Percentiles rank a stretch among this genome's conserved stretches.
Conservation (phyloP, 2,329 filamentous ascomycete species). For the Monosporascus sp. region DNA sequence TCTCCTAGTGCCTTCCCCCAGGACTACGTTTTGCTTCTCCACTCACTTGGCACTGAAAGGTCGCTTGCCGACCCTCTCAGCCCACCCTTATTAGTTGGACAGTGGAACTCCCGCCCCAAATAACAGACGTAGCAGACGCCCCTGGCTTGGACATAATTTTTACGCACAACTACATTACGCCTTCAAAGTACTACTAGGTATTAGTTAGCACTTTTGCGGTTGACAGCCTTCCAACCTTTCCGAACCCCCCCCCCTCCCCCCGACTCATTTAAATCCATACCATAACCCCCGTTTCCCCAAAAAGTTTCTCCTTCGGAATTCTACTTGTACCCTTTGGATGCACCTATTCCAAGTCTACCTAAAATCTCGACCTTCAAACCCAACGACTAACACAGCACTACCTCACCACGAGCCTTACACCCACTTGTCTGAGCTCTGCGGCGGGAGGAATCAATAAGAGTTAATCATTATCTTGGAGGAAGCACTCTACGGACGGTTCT, state of each 20-base stretch:
- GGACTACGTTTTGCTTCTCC: neutral
- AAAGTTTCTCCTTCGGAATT: conserved; percentile 25
- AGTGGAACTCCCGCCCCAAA: no score
- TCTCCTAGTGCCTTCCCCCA: neutral
- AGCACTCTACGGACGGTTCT: neutral
- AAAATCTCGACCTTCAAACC: conserved; percentile 5
- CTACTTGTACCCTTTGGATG: conserved; percentile 21
- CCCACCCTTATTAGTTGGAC: neutral
- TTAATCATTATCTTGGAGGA: neutral
- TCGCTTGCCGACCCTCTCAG: neutral
- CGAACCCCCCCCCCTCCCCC: conserved; percentile 5
- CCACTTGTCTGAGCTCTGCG: neutral
- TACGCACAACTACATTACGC: neutral
- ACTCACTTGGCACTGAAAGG: neutral
- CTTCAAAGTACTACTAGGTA: neutral
- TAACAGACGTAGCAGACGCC: no score
- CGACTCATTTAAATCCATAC: conserved; percentile 31
- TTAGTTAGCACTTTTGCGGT: conserved; percentile 1
- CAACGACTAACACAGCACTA: conserved; percentile 4
- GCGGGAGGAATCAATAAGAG: neutral
- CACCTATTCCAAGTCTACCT: conserved; percentile 1
- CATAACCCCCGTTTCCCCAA: conserved; percentile 27
- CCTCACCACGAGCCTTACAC: neutral
- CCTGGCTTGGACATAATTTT: no score
- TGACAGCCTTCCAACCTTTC: conserved; percentile 9